phyloP scores from a whole-genome alignment of 108 stramenopile species.

The Fragilaria radians region DNA sequence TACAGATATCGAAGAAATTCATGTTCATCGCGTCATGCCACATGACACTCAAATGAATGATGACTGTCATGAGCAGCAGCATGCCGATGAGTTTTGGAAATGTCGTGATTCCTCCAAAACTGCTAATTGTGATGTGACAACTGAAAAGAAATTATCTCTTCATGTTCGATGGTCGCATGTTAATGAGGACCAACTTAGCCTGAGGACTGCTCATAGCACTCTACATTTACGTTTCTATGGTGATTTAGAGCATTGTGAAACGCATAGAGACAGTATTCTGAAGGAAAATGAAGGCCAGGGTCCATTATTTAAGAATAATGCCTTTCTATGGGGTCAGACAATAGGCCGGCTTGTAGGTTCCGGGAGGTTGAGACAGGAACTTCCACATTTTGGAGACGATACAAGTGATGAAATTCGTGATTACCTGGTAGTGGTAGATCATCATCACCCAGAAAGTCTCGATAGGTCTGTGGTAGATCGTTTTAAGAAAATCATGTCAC shows the following conservation, averaged over 20 bases:
- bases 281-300: constrained; percentile 11
- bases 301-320: constrained; percentile 26
- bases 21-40: constrained; percentile 40
- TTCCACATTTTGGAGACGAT: constrained; percentile 55
- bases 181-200: constrained; percentile 59
- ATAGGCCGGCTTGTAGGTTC: constrained; percentile 48
- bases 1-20: constrained; percentile 45
- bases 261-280: neutral
- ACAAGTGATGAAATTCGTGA: constrained; percentile 45
- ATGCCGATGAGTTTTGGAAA: constrained; percentile 12
- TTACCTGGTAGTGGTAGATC: constrained; percentile 30
- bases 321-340: constrained; percentile 80
- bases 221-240: constrained; percentile 64
- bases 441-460: neutral
- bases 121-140: neutral
- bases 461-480: neutral
- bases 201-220: constrained; percentile 32
- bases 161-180: constrained; percentile 44
- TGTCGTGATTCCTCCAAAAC: neutral
- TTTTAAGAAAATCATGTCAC: neutral
- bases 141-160: neutral
- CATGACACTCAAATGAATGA: too few relatives aligned
- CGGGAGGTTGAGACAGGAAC: constrained; percentile 36
- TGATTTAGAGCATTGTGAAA: constrained; percentile 59
- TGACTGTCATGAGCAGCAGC: neutral